Base-by-base conservation (phyloP, 2,329 filamentous ascomycete genomes). In the Tolypocladium ovalisporum region DNA sequence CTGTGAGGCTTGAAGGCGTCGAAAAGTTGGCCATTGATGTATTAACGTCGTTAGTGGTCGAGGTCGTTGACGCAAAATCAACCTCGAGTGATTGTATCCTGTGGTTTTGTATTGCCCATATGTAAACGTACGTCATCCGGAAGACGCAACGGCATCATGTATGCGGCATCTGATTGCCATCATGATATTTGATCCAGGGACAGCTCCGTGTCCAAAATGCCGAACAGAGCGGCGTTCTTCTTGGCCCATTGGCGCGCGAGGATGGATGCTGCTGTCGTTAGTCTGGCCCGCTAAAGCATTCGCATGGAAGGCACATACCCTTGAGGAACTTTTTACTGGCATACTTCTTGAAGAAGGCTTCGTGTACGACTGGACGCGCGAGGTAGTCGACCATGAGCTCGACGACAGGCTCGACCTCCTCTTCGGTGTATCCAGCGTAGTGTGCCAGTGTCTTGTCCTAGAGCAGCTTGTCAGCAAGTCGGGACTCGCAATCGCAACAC, bases 291-390 rank as follows among this genome's bases (percentile, higher is more conserved):
- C n/a, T 5, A 8, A 4, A 19, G 22, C 34, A n/a, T 4, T 15
- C n/a, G 22, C 36, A 36, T 4, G 12, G 22, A 19, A 22, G 15
- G 35, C n/a, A 66, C 81, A 76, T 85, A 96, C 93, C 92, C 79
- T 99, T 99, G 67, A 97, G 78, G 76, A 97, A 99, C 76, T 96
- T 97, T 81, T 97, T 99, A 83, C 90, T 96, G 57, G 94, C 94
- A 72, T 99, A 99, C 76, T 99, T 99, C 83, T 96, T 96, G 82
- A 97, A 97, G 80, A 99, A 97, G 40, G 94, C 95, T 71, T 97
- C 93, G 69, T 99, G 94, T 49, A 87, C 83, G 56, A 97, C 89
- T 32, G 93, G 94, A 15, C 89, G 86, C 59, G 89, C 88, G 42
- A 99, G 86, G 71, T 99, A 99, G 73, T 99, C 92, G 60, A 99